phyloP scores from a whole-genome alignment of 2,329 filamentous ascomycete species.

The Neopestalotiopsis rosae region DNA sequence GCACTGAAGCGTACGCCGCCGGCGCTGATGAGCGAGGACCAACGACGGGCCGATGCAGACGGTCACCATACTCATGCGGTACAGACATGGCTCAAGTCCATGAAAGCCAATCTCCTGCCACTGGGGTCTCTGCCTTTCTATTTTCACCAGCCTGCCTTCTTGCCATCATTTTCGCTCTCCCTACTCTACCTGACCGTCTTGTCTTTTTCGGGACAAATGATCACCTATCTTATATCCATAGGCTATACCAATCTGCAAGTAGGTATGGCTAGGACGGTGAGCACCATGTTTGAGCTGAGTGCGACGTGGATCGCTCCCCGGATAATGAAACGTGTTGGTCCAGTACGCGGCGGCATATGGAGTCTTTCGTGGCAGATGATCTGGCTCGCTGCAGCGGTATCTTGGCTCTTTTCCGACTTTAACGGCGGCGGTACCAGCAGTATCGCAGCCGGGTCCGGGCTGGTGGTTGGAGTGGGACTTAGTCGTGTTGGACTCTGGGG shows the following conservation, averaged over 20 bases:
- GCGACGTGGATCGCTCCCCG: constrained; percentile 66
- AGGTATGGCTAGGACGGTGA: constrained; percentile 56
- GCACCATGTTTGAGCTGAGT: constrained; percentile 60
- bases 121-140: constrained; percentile 48
- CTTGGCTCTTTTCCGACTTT: constrained; percentile 44
- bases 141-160: constrained; percentile 57
- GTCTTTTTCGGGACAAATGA: constrained; percentile 66
- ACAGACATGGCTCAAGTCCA: constrained; percentile 2
- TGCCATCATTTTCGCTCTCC: constrained; percentile 64
- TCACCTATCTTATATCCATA: constrained; percentile 64
- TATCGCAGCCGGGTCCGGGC: constrained; percentile 48
- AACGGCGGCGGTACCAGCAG: constrained; percentile 18
- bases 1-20: constrained; percentile 19
- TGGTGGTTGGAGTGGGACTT: constrained; percentile 56
- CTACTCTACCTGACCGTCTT: constrained; percentile 68
- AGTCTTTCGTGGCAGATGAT: constrained; percentile 69
- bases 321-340: constrained; percentile 59
- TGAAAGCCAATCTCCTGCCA: constrained; percentile 27
- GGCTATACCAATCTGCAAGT: constrained; percentile 59
- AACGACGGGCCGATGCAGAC: background rate
- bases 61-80: background rate
- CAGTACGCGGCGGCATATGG: constrained; percentile 73
- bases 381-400: constrained; percentile 53
- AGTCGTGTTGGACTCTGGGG: constrained; percentile 67
- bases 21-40: background rate